A percentile compares a stretch with the other conserved stretches of the same genome.
These are phyloP conservation scores for Pseudocercospora ulei DNA, from an alignment of 2,329 filamentous ascomycete genomes.

Conservation along the genomic window DNA sequence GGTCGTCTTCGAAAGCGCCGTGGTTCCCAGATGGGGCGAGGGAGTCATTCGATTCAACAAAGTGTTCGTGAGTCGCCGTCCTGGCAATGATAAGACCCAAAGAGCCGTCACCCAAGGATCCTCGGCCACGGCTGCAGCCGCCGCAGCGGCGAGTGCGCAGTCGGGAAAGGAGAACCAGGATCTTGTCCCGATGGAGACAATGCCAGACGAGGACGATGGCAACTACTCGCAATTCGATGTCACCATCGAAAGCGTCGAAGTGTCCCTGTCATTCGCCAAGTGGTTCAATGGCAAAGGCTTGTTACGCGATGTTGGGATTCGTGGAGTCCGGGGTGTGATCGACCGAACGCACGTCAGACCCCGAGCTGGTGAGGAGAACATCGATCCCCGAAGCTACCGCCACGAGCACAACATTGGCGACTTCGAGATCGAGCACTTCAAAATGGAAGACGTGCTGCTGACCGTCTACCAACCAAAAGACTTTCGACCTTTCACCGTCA, in stretches of 20 bases:
- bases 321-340: slow-evolving; percentile 82
- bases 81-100: slow-evolving; percentile 54
- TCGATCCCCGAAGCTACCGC: slow-evolving; percentile 78
- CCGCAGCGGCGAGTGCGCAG: slow-evolving; percentile 60
- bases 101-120: slow-evolving; percentile 75
- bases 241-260: slow-evolving; percentile 88
- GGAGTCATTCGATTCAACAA: slow-evolving; percentile 95
- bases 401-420: slow-evolving; percentile 83
- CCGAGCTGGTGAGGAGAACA: slow-evolving; percentile 49
- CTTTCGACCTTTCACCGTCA: slow-evolving; percentile 91
- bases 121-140: slow-evolving; percentile 70
- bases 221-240: slow-evolving; percentile 98
- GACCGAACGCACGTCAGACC: slow-evolving; percentile 74
- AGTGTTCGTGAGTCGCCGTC: slow-evolving; percentile 85
- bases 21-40: slow-evolving; percentile 90
- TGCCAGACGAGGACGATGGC: slow-evolving; percentile 68
- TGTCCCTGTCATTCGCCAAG: slow-evolving; percentile 92
- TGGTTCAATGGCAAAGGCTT: slow-evolving; percentile 97
- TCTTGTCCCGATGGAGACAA: slow-evolving; percentile 17
- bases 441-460: slow-evolving; percentile 83
- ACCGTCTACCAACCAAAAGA: slow-evolving; percentile 82
- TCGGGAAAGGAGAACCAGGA: slow-evolving; percentile 43
- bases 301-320: slow-evolving; percentile 83
- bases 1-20: slow-evolving; percentile 93
- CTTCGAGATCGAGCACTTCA: slow-evolving; percentile 95